phyloP scores from a whole-genome alignment of 2,329 filamentous ascomycete genomes.

The Samsoniella hepiali region DNA sequence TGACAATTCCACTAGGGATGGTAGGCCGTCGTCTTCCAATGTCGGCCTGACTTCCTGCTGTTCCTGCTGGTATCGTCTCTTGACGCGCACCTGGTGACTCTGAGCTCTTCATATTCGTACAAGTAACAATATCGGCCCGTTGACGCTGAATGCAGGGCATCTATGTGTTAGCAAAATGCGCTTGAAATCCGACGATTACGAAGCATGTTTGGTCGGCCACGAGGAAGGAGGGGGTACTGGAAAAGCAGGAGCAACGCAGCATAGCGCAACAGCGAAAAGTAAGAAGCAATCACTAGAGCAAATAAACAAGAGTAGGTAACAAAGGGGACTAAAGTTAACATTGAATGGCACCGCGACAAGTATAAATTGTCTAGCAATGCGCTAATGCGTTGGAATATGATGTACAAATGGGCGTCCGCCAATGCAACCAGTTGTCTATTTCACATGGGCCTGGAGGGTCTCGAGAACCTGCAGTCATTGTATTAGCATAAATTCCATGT shows the following conservation, averaged over 20 bases:
- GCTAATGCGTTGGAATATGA: conserved; percentile 38
- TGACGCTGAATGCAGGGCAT: neutral
- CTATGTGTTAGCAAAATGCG: neutral
- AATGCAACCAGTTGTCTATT: conserved; percentile 63
- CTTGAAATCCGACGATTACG: neutral
- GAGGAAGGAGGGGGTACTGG: neutral
- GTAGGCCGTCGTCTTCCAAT: neutral
- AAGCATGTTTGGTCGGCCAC: neutral
- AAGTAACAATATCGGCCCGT: neutral
- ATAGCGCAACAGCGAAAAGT: neutral
- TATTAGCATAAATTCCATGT: conserved; percentile 35
- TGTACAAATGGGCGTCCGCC: conserved; percentile 41
- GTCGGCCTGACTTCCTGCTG: neutral
- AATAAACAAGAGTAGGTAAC: conserved; percentile 1
- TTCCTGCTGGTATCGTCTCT: neutral
- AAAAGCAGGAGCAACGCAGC: conserved; percentile 4
- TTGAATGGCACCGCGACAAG: conserved; percentile 29
- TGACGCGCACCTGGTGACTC: neutral
- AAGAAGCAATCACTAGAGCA: conserved; percentile 5
- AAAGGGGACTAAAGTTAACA: conserved; percentile 19
- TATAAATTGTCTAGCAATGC: conserved; percentile 36
- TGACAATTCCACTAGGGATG: conserved; percentile 12
- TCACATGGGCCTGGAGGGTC: conserved; percentile 75
- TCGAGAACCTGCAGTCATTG: conserved; percentile 64
- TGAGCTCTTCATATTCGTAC: conserved; percentile 2